A percentile compares a stretch with the other conserved stretches of the same genome.
Conservation (phyloP, 2,329 filamentous ascomycete species). For the Claviceps maximensis region DNA sequence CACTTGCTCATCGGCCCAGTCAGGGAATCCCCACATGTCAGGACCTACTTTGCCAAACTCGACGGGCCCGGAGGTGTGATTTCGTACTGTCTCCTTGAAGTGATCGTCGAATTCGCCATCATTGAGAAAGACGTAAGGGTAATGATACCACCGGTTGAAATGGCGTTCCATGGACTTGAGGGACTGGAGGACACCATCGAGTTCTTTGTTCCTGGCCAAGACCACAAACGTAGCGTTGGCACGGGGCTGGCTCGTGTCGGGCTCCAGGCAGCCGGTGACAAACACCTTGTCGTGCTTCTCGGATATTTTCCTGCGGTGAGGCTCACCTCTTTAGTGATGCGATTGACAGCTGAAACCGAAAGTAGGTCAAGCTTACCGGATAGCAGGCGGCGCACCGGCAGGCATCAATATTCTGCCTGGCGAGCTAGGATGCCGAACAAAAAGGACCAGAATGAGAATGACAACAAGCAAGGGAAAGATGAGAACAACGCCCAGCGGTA, state of each 20-base stretch:
- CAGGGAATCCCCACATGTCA: slow-evolving; percentile 90
- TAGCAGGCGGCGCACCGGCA: slow-evolving; percentile 73
- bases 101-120: slow-evolving; percentile 92
- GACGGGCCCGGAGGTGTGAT: slow-evolving; percentile 76
- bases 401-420: slow-evolving; percentile 76
- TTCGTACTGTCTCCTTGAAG: slow-evolving; percentile 77
- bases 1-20: slow-evolving; percentile 90
- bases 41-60: slow-evolving; percentile 91
- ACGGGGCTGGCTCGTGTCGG: slow-evolving; percentile 63
- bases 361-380: slow-evolving; percentile 47
- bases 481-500: slow-evolving; percentile 84
- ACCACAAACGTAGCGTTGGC: slow-evolving; percentile 95
- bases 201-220: slow-evolving; percentile 86
- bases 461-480: slow-evolving; percentile 87
- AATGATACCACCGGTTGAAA: slow-evolving; percentile 98
- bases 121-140: slow-evolving; percentile 96
- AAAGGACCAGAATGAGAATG: slow-evolving; percentile 78
- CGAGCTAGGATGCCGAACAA: slow-evolving; percentile 76
- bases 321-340: background rate
- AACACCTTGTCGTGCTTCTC: slow-evolving; percentile 97
- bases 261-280: slow-evolving; percentile 73
- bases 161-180: slow-evolving; percentile 96
- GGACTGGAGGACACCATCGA: slow-evolving; percentile 91
- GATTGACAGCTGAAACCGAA: background rate
- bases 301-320: slow-evolving; percentile 68